phyloP scores from a whole-genome alignment of 805 yeast genomes.

The Schwanniomyces sp. region DNA sequence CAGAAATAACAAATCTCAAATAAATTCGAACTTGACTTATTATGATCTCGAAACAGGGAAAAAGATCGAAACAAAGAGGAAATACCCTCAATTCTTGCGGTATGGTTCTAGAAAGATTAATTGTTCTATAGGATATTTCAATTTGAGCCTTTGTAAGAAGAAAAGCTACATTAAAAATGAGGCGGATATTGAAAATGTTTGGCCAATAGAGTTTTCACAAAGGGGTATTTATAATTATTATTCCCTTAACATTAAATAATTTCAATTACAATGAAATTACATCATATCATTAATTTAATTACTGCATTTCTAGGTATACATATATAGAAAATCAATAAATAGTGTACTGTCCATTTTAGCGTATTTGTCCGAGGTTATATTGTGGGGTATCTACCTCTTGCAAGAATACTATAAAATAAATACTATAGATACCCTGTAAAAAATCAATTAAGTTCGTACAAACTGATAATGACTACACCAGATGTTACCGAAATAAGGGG shows the following conservation, averaged over 20 bases:
- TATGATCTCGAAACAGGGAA: constrained; percentile 67
- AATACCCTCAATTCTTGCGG: constrained; percentile 50
- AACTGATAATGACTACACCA: constrained; percentile 7
- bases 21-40: constrained; percentile 43
- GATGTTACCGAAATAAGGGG: constrained; percentile 35
- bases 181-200: constrained; percentile 29
- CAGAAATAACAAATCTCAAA: constrained; percentile 9
- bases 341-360: not conserved
- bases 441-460: not conserved
- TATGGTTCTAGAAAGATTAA: constrained; percentile 55
- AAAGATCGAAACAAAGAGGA: constrained; percentile 47
- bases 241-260: constrained; percentile 47
- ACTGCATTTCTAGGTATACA: not conserved
- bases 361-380: not conserved
- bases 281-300: not conserved
- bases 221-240: constrained; percentile 61
- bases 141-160: constrained; percentile 32
- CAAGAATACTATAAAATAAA: not conserved
- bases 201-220: constrained; percentile 54
- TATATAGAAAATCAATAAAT: not conserved
- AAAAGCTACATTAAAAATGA: constrained; percentile 29
- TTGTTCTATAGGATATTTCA: constrained; percentile 53
- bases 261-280: not conserved
- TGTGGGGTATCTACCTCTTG: not conserved
- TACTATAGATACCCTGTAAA: not conserved